Evolutionary conservation across 208 protist species (phyloP).

Genomic region (Porcisia deanei): DNA sequence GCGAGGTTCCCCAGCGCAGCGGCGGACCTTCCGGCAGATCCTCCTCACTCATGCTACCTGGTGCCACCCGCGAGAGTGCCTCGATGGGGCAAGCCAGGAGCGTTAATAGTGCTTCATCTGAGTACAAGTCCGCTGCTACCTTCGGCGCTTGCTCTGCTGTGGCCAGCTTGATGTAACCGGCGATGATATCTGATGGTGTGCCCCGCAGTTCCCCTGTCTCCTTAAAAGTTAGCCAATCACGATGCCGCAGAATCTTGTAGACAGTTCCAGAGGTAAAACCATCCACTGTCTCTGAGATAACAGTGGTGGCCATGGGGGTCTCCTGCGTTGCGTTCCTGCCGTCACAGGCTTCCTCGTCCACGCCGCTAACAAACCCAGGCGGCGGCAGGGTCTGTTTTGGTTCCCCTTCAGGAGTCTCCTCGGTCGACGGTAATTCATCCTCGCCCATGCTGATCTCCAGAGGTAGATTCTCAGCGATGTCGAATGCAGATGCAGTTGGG

Average conservation of each 20-base stretch:
- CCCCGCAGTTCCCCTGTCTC: slow-evolving; percentile 2
- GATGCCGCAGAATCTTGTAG: slow-evolving; percentile 10
- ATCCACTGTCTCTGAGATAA: neutral
- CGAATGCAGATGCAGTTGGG: slow-evolving; percentile 20
- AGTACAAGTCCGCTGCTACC: neutral
- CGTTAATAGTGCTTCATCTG: neutral
- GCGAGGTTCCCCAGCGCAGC: slow-evolving; percentile 19
- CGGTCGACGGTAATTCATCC: neutral
- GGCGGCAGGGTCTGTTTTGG: neutral
- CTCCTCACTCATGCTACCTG: neutral
- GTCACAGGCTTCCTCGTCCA: neutral
- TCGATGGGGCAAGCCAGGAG: slow-evolving; percentile 14
- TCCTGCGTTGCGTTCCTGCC: neutral
- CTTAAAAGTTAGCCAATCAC: slow-evolving; percentile 11
- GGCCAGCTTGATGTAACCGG: slow-evolving; percentile 2
- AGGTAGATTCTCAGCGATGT: slow-evolving; percentile 17
- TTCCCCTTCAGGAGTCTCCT: neutral
- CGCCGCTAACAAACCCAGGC: neutral
- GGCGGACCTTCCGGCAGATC: neutral
- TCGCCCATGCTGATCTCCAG: slow-evolving; percentile 27
- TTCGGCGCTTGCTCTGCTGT: slow-evolving; percentile 16
- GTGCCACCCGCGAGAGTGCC: slow-evolving; percentile 11
- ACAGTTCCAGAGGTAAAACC: neutral
- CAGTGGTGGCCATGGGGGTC: neutral
- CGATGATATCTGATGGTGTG: slow-evolving; percentile 1